Evolutionary conservation across 257 asterid species (phyloP).

Genomic region (Solanum ossicruentum): DNA sequence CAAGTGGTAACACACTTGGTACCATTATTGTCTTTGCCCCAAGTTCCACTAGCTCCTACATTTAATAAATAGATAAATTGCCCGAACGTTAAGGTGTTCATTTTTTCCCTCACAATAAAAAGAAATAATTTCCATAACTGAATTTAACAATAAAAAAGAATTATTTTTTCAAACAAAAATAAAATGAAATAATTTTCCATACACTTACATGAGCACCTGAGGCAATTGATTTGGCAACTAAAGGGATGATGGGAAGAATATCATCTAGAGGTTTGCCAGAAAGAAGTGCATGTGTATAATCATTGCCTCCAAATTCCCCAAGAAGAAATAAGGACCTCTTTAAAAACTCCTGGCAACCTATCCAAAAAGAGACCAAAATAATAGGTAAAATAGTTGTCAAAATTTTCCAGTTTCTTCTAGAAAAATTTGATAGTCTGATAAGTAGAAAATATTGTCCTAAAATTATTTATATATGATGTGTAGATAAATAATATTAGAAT

Average conservation of each 20-base stretch:
- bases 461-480: no score
- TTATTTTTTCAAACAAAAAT: no score
- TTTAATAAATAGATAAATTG: background rate
- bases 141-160: no score
- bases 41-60: conserved; percentile 33
- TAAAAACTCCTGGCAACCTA: background rate
- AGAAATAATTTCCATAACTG: no score
- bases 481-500: no score
- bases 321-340: background rate
- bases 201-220: background rate
- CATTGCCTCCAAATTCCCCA: conserved; percentile 7
- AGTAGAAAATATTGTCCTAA: no score
- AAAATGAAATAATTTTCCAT: no score
- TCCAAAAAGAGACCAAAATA: background rate
- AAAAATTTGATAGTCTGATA: no score
- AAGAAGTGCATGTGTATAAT: background rate
- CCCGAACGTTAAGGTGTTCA: no score
- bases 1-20: conserved; percentile 40
- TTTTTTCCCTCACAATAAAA: no score
- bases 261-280: background rate
- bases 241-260: background rate
- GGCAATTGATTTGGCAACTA: background rate
- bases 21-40: conserved; percentile 37
- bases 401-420: no score
- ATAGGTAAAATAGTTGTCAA: background rate